Conservation (phyloP, 2,329 filamentous ascomycete genomes). For the Gremmenia infestans region DNA sequence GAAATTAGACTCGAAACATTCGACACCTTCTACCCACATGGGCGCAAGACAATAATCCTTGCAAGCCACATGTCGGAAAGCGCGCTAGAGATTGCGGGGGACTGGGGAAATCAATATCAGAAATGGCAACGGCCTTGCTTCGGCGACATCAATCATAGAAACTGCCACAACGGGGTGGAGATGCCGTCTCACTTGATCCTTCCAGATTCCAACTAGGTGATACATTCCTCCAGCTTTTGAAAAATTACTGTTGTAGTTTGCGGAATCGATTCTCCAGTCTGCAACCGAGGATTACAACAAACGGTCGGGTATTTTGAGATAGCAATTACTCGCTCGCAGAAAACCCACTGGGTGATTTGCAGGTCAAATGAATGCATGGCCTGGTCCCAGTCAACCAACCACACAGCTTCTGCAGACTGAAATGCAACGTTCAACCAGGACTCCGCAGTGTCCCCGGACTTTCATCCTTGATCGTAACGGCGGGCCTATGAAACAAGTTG, state of each 20-base stretch:
- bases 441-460: constrained; percentile 1
- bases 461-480: not conserved
- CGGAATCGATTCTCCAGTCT: not conserved
- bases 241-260: not conserved
- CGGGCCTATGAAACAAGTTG: not conserved
- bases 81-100: constrained; percentile 1
- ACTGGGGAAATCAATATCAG: not conserved
- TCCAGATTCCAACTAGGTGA: no score
- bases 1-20: not conserved
- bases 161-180: not conserved
- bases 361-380: not conserved
- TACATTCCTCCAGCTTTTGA: not conserved
- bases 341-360: not conserved
- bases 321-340: not conserved
- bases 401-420: constrained; percentile 1
- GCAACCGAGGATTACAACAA: not conserved
- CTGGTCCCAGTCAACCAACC: not conserved
- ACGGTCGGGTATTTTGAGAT: not conserved
- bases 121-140: constrained; percentile 10
- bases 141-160: constrained; percentile 1
- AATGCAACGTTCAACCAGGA: not conserved
- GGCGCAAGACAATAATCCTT: not conserved
- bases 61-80: not conserved
- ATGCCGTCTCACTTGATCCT: not conserved
- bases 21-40: not conserved